Conservation (phyloP, 495 filamentous ascomycete genomes). For the Lophium mytilinum region DNA sequence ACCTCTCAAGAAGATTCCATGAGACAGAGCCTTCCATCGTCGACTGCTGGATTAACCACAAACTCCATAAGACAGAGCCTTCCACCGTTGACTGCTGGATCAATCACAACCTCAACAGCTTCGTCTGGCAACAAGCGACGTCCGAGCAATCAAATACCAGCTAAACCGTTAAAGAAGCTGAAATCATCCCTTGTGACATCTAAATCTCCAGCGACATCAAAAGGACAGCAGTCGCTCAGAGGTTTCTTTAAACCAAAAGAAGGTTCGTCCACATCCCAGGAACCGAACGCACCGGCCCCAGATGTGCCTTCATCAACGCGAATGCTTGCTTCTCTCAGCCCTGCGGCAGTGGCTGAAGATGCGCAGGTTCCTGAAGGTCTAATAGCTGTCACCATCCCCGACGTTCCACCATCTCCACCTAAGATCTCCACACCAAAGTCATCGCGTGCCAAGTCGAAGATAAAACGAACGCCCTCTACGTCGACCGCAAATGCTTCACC, state of each 20-base stretch:
- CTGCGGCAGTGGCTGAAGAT: no score
- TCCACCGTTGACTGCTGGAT: background rate
- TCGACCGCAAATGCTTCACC: background rate
- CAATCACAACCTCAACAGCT: constrained; percentile 1
- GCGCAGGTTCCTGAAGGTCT: background rate
- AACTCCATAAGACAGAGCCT: constrained; percentile 1
- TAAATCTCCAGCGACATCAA: constrained; percentile 25
- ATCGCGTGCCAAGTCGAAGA: background rate
- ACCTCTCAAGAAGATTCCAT: background rate
- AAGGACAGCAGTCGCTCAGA: constrained; percentile 66
- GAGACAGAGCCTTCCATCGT: background rate
- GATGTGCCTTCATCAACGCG: background rate
- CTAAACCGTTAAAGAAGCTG: constrained; percentile 5
- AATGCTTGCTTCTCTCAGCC: background rate
- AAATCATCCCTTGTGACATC: constrained; percentile 30
- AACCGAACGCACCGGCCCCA: no score
- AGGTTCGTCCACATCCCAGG: background rate
- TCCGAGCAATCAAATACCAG: background rate
- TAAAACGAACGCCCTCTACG: background rate
- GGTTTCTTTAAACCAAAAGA: constrained; percentile 58
- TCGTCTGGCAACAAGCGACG: constrained; percentile 19
- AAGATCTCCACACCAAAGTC: background rate
- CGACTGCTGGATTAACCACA: background rate
- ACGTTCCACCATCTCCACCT: background rate
- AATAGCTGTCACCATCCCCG: background rate